Base-by-base conservation (phyloP, 1,284 basidiomycete species). In the Ustilago bromivora region DNA sequence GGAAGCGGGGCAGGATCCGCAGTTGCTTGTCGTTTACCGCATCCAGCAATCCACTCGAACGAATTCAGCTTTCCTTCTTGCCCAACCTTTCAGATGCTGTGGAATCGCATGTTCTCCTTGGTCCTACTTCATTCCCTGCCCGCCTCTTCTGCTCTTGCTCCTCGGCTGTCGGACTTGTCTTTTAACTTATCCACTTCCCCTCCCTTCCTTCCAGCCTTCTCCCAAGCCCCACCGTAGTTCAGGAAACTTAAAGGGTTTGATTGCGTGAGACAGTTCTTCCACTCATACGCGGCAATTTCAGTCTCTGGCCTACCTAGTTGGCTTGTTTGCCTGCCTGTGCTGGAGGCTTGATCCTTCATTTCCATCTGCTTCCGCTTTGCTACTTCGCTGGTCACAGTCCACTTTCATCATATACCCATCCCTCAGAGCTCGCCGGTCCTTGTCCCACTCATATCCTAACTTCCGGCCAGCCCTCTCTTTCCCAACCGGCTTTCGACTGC, bases 91-190 rank as follows among this genome's bases (percentile, higher is more conserved):
- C n/a, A 12, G 5, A 11, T 3, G 38, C 4, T 17, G 13, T 61
- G 35, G 35, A 65, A 71, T 62, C 69, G 63, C 69, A 58, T 71
- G 57, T 61, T 66, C 49, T 59, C 52, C 52, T 19, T 6, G 17
- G 32, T 49, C 36, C n/a, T 40, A 46, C 32, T 63, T 32, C 61
- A 63, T 41, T 57, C 61, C 53, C 54, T 54, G 61, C 34, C 23
- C 31, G 46, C 46, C n/a, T 51, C 49, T 34, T 54, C 31, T 32
- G 23, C 38, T 54, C 19, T 51, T 31, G 41, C 52, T 57, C 43
- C 32, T 63, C 61, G 54, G 46, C 35, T 51, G 40, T 62, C 61
- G 52, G 40, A 35, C 28, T 19, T 55, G 34, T 7, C 32, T 35
- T 12, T 28, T 3, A 28, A 28, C 23, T n/a, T 19, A 34, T 43